Evolutionary conservation across 192 early-diverging fungal genomes (phyloP).

Genomic region (Coemansia sp.): DNA sequence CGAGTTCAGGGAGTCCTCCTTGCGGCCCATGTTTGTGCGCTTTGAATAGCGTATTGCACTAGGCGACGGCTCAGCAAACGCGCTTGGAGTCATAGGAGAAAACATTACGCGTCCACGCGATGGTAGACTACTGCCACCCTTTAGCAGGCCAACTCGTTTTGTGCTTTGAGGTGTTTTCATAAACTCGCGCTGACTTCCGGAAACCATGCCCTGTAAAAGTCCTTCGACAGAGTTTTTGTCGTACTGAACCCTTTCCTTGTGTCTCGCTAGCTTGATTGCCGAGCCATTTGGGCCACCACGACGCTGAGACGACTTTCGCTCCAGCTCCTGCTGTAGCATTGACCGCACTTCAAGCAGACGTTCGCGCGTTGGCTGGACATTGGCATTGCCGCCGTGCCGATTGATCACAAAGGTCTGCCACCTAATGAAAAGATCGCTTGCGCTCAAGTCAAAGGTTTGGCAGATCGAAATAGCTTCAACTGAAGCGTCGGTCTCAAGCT

Average conservation of each 20-base stretch:
- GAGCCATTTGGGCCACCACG: constrained; percentile 17
- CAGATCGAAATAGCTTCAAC: constrained; percentile 49
- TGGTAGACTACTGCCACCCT: constrained; percentile 11
- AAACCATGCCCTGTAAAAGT: constrained; percentile 47
- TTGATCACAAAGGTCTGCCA: constrained; percentile 56
- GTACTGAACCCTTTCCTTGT: constrained; percentile 47
- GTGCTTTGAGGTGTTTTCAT: constrained; percentile 41
- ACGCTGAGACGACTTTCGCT: constrained; percentile 38
- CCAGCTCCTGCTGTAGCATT: constrained; percentile 39
- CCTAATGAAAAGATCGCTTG: constrained; percentile 48
- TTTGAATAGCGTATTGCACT: constrained; percentile 44
- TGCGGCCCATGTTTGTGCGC: constrained; percentile 42
- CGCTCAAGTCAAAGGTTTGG: constrained; percentile 35
- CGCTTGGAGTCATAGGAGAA: constrained; percentile 46
- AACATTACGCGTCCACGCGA: constrained; percentile 19
- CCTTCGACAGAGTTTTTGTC: constrained; percentile 52
- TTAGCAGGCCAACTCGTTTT: constrained; percentile 36
- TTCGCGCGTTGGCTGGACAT: constrained; percentile 45
- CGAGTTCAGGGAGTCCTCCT: constrained; percentile 33
- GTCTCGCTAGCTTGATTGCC: constrained; percentile 34
- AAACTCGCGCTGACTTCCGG: constrained; percentile 33
- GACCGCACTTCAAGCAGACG: constrained; percentile 44
- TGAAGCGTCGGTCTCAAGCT: constrained; percentile 45
- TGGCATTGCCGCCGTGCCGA: constrained; percentile 34
- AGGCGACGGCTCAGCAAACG: constrained; percentile 54